Percentiles rank a stretch among this genome's conserved stretches.
Conservation (phyloP, 1,284 basidiomycete genomes). For the Boletus mariae region DNA sequence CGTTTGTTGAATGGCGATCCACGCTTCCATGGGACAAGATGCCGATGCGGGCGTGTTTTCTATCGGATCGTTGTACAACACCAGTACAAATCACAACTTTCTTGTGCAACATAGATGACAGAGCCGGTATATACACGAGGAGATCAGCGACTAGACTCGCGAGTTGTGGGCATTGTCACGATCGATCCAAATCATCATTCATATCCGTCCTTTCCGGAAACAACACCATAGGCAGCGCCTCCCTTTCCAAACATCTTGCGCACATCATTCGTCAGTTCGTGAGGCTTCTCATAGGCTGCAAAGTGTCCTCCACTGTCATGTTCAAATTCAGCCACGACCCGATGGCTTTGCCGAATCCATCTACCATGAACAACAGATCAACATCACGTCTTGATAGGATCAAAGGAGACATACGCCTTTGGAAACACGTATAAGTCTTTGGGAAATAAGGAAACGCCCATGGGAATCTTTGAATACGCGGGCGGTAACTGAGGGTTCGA, state of each 20-base stretch:
- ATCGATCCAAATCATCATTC: too few relatives aligned
- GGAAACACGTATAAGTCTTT: slow-evolving; percentile 40
- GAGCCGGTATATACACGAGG: too few relatives aligned
- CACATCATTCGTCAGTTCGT: slow-evolving; percentile 36
- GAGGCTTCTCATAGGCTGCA: slow-evolving; percentile 37
- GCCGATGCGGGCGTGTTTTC: too few relatives aligned
- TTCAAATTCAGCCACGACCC: slow-evolving; percentile 23
- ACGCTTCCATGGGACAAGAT: too few relatives aligned
- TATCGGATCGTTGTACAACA: too few relatives aligned
- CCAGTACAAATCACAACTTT: too few relatives aligned
- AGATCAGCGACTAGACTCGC: too few relatives aligned
- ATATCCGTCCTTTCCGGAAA: slow-evolving; percentile 35
- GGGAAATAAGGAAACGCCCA: slow-evolving; percentile 49
- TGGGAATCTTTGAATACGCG: slow-evolving; percentile 35
- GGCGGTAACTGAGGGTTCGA: fast-evolving
- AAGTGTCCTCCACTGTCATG: slow-evolving; percentile 43
- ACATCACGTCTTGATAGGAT: background rate
- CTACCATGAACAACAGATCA: slow-evolving; percentile 9
- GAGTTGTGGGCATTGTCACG: too few relatives aligned
- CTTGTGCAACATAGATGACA: too few relatives aligned
- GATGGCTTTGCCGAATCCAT: slow-evolving; percentile 21
- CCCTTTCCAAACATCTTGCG: slow-evolving; percentile 43
- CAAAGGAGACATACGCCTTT: slow-evolving; percentile 31
- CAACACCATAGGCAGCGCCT: slow-evolving; percentile 36
- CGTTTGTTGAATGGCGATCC: too few relatives aligned